Conservation (phyloP, 306 rosid species). For the Quercus agrifolia region DNA sequence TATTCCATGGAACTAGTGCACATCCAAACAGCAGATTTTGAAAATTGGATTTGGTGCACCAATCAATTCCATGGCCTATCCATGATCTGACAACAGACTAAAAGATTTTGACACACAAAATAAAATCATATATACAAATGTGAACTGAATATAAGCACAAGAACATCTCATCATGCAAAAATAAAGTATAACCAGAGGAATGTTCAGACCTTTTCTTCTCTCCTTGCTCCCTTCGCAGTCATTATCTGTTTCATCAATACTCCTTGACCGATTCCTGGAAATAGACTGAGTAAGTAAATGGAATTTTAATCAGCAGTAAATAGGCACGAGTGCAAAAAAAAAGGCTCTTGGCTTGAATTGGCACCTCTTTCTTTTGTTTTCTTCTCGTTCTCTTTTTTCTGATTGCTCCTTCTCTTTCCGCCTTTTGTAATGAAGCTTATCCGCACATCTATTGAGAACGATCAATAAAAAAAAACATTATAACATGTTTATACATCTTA, state of each 20-base stretch:
- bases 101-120: background rate
- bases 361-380: constrained; percentile 68
- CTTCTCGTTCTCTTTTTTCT: constrained; percentile 50
- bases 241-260: constrained; percentile 51
- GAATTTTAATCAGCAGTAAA: constrained; percentile 5
- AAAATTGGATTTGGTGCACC: background rate
- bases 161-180: constrained; percentile 2
- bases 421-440: constrained; percentile 79
- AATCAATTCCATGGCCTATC: too few relatives aligned
- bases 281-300: constrained; percentile 28
- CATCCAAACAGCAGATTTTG: background rate
- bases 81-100: background rate
- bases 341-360: constrained; percentile 5
- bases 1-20: background rate
- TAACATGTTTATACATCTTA: constrained; percentile 5
- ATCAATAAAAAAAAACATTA: constrained; percentile 1
- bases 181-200: background rate
- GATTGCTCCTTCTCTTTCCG: constrained; percentile 68
- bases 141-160: constrained; percentile 6
- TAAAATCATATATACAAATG: constrained; percentile 7
- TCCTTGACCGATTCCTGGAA: constrained; percentile 62
- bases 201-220: constrained; percentile 55
- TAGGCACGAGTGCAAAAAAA: background rate
- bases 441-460: constrained; percentile 50
- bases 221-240: constrained; percentile 45